Evolutionary conservation across 2,329 filamentous ascomycete genomes (phyloP).

Genomic region (Ceratocystis colombiana): DNA sequence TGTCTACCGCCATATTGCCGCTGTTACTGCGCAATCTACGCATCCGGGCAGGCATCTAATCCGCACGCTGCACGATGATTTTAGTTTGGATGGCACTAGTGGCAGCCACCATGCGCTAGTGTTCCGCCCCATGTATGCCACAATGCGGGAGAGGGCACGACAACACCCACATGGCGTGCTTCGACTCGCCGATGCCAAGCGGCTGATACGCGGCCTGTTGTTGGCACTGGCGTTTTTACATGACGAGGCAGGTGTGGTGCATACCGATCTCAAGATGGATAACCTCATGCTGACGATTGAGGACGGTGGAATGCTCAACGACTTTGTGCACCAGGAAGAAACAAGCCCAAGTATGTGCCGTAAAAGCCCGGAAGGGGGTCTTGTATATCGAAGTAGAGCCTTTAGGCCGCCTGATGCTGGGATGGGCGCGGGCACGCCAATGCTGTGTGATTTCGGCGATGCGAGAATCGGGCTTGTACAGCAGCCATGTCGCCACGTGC

Average conservation of each 20-base stretch:
- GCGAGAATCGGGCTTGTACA: slow-evolving; percentile 20
- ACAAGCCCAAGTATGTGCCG: slow-evolving; percentile 9
- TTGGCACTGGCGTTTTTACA: slow-evolving; percentile 24
- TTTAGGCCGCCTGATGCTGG: slow-evolving; percentile 16
- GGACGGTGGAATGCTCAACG: slow-evolving; percentile 21
- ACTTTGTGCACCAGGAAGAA: slow-evolving; percentile 18
- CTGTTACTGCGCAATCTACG: not conserved
- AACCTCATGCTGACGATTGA: slow-evolving; percentile 25
- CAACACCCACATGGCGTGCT: slow-evolving; percentile 17
- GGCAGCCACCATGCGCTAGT: slow-evolving; percentile 23
- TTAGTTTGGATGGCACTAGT: slow-evolving; percentile 12
- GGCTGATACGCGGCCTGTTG: slow-evolving; percentile 17
- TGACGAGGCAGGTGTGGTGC: slow-evolving; percentile 21
- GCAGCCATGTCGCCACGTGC: slow-evolving; percentile 16
- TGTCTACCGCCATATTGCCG: slow-evolving; percentile 20
- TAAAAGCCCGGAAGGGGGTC: not conserved
- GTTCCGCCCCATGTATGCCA: slow-evolving; percentile 21
- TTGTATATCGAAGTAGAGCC: slow-evolving; percentile 14
- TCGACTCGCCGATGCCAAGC: slow-evolving; percentile 14
- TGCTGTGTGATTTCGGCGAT: slow-evolving; percentile 24
- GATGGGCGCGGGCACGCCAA: slow-evolving; percentile 10
- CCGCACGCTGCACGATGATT: slow-evolving; percentile 19
- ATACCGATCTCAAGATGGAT: slow-evolving; percentile 24
- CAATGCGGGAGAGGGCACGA: slow-evolving; percentile 17
- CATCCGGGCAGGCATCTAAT: slow-evolving; percentile 22